Base-by-base conservation (phyloP, 2,329 filamentous ascomycete species). In the Fusarium decemcellulare region DNA sequence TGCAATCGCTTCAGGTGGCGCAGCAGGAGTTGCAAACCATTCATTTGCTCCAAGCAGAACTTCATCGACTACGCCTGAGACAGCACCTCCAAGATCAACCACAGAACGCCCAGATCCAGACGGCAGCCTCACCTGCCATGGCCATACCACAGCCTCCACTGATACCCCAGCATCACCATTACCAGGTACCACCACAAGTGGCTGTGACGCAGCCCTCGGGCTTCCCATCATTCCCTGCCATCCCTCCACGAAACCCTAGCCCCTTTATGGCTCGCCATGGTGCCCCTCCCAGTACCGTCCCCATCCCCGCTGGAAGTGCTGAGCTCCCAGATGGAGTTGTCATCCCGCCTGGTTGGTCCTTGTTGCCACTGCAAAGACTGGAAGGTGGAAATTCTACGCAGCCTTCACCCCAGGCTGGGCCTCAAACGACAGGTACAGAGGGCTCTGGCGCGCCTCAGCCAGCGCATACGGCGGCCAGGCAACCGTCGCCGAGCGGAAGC, bases 1-100 rank as follows among this genome's bases (percentile, higher is more conserved):
- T 93, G 36, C 84, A 87, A 48, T 82, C 81, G 43, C 81, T 95
- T 16, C 87, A 90, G 47, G 75, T 87, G 36, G 88, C 89, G 15
- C 87, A 92, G 53, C 87, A 91, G 36, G 92, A 96, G 76, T 77
- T 95, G 6, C 86, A 89, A 50, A 81, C 88, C n/a, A 82, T 94
- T n/a, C 87, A 91, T 55, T 81, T 89, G 15, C 83, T 96, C 64
- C 87, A 92, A 64, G 81, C 82, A 18, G 93, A 96, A 76, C 78
- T 96, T 52, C 83, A 87, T 36, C 87, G 91, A 63, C 82, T 95
- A 57, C 89, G 91, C 27, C 84, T 83, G 40, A 85, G 87, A 59
- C 80, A 81, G 37, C 81, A 78, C 58, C 71, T 72, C 27, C 76
- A 76, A 53, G 78, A 78, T 32, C 67, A 72, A 34, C 16, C 37